phyloP scores from a whole-genome alignment of 345 rosid genomes.

The Citrus reticulata region DNA sequence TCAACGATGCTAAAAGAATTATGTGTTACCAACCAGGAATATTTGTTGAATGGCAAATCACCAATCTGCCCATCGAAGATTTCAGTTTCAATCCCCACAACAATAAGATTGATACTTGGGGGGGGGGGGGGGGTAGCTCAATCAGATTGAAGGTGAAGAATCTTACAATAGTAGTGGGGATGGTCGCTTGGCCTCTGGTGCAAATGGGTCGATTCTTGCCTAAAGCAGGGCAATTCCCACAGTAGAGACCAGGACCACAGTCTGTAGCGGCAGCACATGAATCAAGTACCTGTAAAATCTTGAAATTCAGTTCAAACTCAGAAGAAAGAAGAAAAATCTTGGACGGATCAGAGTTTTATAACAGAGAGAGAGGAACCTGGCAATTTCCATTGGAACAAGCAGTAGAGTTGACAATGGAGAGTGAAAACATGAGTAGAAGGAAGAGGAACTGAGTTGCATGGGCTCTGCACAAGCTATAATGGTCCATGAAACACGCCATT shows the following conservation, averaged over 20 bases:
- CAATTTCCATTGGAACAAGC: conserved; percentile 66
- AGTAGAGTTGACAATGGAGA: conserved; percentile 30
- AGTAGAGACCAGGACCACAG: conserved; percentile 73
- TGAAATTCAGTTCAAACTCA: conserved; percentile 25
- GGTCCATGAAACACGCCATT: conserved; percentile 47
- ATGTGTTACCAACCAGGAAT: conserved; percentile 92
- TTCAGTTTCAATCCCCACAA: background rate
- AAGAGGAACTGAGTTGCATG: conserved; percentile 29
- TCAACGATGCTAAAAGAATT: conserved; percentile 91
- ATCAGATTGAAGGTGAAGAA: background rate
- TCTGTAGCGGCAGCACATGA: conserved; percentile 62
- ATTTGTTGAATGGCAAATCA: conserved; percentile 89
- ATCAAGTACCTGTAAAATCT: conserved; percentile 54
- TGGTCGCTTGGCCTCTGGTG: conserved; percentile 79
- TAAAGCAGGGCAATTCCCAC: conserved; percentile 82
- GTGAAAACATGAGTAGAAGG: conserved; percentile 28
- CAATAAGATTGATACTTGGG: background rate
- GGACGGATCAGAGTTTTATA: conserved; percentile 20
- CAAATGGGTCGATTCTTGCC: conserved; percentile 73
- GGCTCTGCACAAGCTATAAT: conserved; percentile 47
- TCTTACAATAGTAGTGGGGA: conserved; percentile 72
- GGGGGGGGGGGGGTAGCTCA: too few species aligned
- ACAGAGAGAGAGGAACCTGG: conserved; percentile 44
- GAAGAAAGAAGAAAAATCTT: background rate
- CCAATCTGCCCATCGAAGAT: conserved; percentile 41